Evolutionary conservation across 148 eudicot genomes (phyloP).

Genomic region (Rheum nobile): DNA sequence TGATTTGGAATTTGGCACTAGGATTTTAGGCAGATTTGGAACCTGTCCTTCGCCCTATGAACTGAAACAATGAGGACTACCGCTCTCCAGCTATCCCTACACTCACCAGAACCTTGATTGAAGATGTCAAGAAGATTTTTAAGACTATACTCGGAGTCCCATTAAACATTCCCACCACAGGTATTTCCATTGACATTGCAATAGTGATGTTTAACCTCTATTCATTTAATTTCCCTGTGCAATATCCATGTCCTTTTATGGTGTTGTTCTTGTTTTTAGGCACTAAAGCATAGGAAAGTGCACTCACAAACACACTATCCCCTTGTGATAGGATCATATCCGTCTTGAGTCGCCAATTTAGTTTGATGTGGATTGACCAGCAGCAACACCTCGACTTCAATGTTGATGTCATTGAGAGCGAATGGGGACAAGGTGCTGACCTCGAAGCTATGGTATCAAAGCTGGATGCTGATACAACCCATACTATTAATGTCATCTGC

Average conservation of each 20-base stretch:
- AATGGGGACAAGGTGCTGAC: slow-evolving; percentile 93
- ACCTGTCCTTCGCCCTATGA: slow-evolving; percentile 86
- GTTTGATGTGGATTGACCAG: slow-evolving; percentile 97
- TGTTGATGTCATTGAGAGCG: slow-evolving; percentile 93
- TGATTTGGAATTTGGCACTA: too few species aligned
- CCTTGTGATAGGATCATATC: slow-evolving; percentile 82
- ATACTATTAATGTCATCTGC: slow-evolving; percentile 89
- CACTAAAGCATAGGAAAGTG: slow-evolving; percentile 99
- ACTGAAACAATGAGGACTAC: slow-evolving; percentile 95
- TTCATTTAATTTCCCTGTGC: too few species aligned
- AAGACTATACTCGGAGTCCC: slow-evolving; percentile 88
- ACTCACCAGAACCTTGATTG: slow-evolving; percentile 57
- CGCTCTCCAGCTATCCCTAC: slow-evolving; percentile 98
- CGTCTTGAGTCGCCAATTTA: slow-evolving; percentile 91
- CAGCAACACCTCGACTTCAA: slow-evolving; percentile 85
- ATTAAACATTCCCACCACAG: slow-evolving; percentile 88
- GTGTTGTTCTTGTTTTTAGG: slow-evolving; percentile 26
- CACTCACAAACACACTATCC: slow-evolving; percentile 89
- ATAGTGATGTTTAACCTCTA: too few species aligned
- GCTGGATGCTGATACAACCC: slow-evolving; percentile 62
- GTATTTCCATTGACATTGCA: too few species aligned
- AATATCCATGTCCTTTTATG: not conserved
- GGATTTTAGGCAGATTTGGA: too few species aligned
- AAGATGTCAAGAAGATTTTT: slow-evolving; percentile 97
- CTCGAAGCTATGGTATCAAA: slow-evolving; percentile 80